A percentile compares a stretch with the other conserved stretches of the same genome.
Evolutionary conservation across 495 filamentous ascomycete species (phyloP).

Genomic region (Beverwykella pulmonaria): DNA sequence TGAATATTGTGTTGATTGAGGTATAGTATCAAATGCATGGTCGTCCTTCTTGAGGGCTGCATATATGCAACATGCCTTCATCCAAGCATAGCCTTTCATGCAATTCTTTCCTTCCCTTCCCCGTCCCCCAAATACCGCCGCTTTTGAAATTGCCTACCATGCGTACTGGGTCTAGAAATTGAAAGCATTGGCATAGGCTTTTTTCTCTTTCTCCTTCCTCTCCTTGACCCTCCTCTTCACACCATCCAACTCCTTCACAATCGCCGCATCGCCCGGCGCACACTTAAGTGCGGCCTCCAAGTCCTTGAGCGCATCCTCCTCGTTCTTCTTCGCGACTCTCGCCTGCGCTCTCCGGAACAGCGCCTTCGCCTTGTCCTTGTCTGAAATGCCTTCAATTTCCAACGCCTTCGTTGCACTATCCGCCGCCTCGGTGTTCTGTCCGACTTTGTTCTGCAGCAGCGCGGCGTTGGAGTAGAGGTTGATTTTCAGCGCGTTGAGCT

Average conservation of each 20-base stretch:
- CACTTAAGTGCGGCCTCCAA: conserved; percentile 75
- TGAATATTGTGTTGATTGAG: no score
- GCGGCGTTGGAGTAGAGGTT: conserved; percentile 77
- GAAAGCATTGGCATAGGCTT: conserved; percentile 88
- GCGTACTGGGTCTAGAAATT: conserved; percentile 42
- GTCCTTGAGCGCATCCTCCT: conserved; percentile 78
- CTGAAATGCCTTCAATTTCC: conserved; percentile 63
- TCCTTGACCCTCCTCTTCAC: conserved; percentile 76
- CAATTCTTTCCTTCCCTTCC: no score
- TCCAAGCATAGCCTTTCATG: no score
- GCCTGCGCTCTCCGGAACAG: conserved; percentile 81
- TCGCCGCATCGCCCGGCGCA: conserved; percentile 73
- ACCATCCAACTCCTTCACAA: conserved; percentile 70
- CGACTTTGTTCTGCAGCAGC: conserved; percentile 78
- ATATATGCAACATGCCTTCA: no score
- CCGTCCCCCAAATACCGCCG: no score
- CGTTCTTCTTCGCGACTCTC: conserved; percentile 73
- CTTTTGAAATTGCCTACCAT: no score
- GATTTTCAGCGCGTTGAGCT: conserved; percentile 75
- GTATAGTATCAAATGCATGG: no score
- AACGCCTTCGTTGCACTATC: conserved; percentile 74
- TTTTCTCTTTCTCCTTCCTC: conserved; percentile 82
- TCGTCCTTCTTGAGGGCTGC: no score
- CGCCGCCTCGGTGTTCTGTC: conserved; percentile 67
- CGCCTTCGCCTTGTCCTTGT: conserved; percentile 86